These are phyloP conservation scores for Brassica carinata DNA, from an alignment of 345 rosid genomes.

Conservation along the genomic window DNA sequence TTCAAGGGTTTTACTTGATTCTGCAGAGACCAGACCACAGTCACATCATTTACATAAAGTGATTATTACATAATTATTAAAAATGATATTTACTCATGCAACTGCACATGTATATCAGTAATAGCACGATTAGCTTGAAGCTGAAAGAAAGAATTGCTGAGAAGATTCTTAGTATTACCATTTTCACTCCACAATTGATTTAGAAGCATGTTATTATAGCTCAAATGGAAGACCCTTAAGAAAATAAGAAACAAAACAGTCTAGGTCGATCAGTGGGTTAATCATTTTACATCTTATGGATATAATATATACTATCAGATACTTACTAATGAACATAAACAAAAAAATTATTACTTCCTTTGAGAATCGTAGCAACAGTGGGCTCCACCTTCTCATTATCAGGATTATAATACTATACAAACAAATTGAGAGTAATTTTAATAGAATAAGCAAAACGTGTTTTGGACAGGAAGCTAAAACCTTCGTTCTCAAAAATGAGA, in stretches of 20 bases:
- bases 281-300: no score
- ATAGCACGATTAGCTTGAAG: slow-evolving; percentile 92
- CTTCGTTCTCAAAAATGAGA: neutral
- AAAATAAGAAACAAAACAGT: slow-evolving; percentile 25
- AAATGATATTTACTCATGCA: neutral
- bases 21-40: slow-evolving; percentile 48
- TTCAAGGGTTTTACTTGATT: slow-evolving; percentile 71
- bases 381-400: slow-evolving; percentile 87
- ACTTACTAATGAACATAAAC: slow-evolving; percentile 55
- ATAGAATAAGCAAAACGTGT: neutral
- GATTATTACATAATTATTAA: neutral
- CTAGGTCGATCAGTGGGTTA: neutral
- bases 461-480: neutral
- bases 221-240: slow-evolving; percentile 91
- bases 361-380: slow-evolving; percentile 86
- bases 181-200: slow-evolving; percentile 95
- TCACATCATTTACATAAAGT: neutral
- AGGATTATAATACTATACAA: no score
- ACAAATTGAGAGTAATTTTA: no score
- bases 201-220: slow-evolving; percentile 96
- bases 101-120: slow-evolving; percentile 77
- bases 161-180: slow-evolving; percentile 90
- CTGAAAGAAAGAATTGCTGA: slow-evolving; percentile 93
- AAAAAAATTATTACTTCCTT: slow-evolving; percentile 94
- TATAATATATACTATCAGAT: no score